Evolutionary conservation across 148 eudicot species (phyloP).

Genomic region (Linanthus parryae): DNA sequence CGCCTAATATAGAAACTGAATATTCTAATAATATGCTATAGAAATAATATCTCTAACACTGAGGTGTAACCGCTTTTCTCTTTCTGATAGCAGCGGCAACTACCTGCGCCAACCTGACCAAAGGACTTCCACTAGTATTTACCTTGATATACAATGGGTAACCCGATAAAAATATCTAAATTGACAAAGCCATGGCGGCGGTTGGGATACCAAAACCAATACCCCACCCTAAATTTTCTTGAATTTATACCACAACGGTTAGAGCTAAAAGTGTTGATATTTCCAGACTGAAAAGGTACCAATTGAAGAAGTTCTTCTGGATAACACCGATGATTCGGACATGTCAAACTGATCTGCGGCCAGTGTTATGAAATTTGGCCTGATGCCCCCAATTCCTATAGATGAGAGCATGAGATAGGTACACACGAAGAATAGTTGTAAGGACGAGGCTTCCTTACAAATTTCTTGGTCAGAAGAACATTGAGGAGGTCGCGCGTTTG

Average conservation of each 20-base stretch:
- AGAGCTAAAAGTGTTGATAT: conserved; percentile 37
- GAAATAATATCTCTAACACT: too few species aligned
- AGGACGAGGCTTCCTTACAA: conserved; percentile 53
- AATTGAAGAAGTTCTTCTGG: conserved; percentile 50
- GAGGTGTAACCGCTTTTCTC: conserved; percentile 29
- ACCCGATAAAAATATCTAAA: conserved; percentile 35
- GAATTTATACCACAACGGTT: conserved; percentile 50
- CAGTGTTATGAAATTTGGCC: conserved; percentile 50
- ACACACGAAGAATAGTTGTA: conserved; percentile 44
- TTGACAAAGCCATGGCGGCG: conserved; percentile 42
- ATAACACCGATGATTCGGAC: conserved; percentile 21
- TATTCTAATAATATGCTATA: too few species aligned
- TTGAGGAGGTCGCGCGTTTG: conserved; percentile 47
- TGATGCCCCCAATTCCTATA: conserved; percentile 44
- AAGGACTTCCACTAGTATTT: conserved; percentile 55
- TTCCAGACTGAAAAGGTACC: conserved; percentile 46
- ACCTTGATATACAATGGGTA: conserved; percentile 35
- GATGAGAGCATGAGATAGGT: conserved; percentile 38
- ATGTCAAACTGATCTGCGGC: conserved; percentile 64
- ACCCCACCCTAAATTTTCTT: conserved; percentile 57
- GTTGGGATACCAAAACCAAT: conserved; percentile 61
- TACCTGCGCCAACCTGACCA: conserved; percentile 42
- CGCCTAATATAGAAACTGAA: too few species aligned
- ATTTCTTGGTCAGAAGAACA: conserved; percentile 49
- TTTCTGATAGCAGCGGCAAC: conserved; percentile 41